Evolutionary conservation across 2,329 filamentous ascomycete genomes (phyloP).

Genomic region (Sporothrix schenckii): DNA sequence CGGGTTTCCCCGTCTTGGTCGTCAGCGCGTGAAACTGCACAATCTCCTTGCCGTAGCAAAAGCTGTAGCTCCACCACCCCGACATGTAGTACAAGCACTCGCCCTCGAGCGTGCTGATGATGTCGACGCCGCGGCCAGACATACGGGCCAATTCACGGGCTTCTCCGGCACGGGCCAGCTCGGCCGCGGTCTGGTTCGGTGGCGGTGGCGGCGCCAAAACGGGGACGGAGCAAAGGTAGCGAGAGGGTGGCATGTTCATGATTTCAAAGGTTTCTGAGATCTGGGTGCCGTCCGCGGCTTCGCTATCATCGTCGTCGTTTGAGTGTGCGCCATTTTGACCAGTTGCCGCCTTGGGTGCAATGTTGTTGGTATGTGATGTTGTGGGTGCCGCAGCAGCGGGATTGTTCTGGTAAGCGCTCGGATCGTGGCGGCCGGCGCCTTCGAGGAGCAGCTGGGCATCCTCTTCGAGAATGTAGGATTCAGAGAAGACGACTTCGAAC

Average conservation of each 20-base stretch:
- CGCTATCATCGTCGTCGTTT: slow-evolving; percentile 39
- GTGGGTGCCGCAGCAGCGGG: slow-evolving; percentile 49
- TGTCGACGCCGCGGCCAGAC: slow-evolving; percentile 75
- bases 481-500: slow-evolving; percentile 79
- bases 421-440: slow-evolving; percentile 34
- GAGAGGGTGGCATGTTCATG: slow-evolving; percentile 69
- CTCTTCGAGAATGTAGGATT: slow-evolving; percentile 70
- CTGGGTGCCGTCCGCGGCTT: slow-evolving; percentile 43
- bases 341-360: slow-evolving; percentile 38
- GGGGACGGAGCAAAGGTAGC: slow-evolving; percentile 85
- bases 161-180: slow-evolving; percentile 71
- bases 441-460: slow-evolving; percentile 67
- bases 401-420: slow-evolving; percentile 7
- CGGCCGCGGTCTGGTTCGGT: slow-evolving; percentile 67
- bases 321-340: too few species aligned
- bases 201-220: slow-evolving; percentile 60
- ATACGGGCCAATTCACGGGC: slow-evolving; percentile 79
- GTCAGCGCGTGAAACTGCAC: slow-evolving; percentile 88
- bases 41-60: slow-evolving; percentile 86
- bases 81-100: slow-evolving; percentile 79
- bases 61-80: slow-evolving; percentile 96
- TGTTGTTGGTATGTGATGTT: slow-evolving; percentile 48
- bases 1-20: slow-evolving; percentile 71
- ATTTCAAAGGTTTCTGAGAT: slow-evolving; percentile 66
- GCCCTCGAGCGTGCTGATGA: slow-evolving; percentile 75